These are phyloP conservation scores for Conticribra weissflogii DNA, from an alignment of 108 stramenopile genomes.

Conservation along the genomic window DNA sequence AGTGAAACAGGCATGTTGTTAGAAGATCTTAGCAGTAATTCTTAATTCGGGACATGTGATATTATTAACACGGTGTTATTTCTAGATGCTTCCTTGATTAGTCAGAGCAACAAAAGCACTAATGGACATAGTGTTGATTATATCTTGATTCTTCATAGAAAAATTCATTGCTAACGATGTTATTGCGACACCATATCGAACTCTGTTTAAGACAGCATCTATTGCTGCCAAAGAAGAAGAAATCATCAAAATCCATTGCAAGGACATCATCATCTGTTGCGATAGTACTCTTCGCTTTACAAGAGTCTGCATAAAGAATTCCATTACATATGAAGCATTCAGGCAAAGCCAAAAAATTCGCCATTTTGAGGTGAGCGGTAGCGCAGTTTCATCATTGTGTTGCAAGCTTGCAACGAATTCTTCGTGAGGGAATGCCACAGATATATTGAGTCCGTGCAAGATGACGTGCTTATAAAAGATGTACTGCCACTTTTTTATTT, in stretches of 20 bases:
- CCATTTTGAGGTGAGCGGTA: slow-evolving; percentile 42
- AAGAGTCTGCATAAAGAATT: slow-evolving; percentile 86
- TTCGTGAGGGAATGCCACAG: too few relatives aligned
- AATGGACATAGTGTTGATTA: slow-evolving; percentile 46
- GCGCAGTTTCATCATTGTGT: background rate
- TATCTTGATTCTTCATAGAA: slow-evolving; percentile 58
- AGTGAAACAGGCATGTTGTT: too few relatives aligned
- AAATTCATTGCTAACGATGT: slow-evolving; percentile 50
- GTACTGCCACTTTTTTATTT: slow-evolving; percentile 87
- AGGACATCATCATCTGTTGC: slow-evolving; percentile 56
- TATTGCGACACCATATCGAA: slow-evolving; percentile 32
- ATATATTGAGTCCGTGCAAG: slow-evolving; percentile 81
- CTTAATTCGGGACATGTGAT: too few relatives aligned
- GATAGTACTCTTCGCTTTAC: slow-evolving; percentile 66
- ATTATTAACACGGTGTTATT: too few relatives aligned
- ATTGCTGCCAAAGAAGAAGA: slow-evolving; percentile 49
- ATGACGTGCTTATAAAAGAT: slow-evolving; percentile 88
- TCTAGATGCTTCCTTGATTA: too few relatives aligned
- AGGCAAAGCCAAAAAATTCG: slow-evolving; percentile 77
- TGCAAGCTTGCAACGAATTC: slow-evolving; percentile 12
- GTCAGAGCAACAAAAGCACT: background rate
- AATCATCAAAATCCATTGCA: slow-evolving; percentile 67
- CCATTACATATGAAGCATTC: slow-evolving; percentile 84
- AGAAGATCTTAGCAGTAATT: too few relatives aligned
- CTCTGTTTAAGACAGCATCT: slow-evolving; percentile 9